A percentile compares a stretch with the other conserved stretches of the same genome.
These are phyloP conservation scores for Candida lessepsii DNA, from an alignment of 805 yeast genomes.

Conservation along the genomic window DNA sequence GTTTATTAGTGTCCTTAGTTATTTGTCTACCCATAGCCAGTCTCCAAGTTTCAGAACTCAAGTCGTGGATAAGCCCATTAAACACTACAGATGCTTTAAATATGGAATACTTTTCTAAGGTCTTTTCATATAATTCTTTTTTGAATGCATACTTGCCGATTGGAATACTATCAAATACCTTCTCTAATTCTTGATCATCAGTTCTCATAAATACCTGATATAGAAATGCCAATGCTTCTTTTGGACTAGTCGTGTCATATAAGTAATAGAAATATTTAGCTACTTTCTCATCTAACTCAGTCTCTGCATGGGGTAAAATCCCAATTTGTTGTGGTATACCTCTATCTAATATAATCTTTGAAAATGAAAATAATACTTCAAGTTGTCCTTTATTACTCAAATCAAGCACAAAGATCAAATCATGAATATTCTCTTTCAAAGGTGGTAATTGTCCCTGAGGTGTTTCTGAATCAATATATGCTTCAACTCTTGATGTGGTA, in stretches of 20 bases:
- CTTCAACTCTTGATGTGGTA: conserved; percentile 40
- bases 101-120: conserved; percentile 35
- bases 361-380: conserved; percentile 46
- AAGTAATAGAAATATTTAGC: conserved; percentile 36
- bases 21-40: conserved; percentile 51
- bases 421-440: conserved; percentile 71
- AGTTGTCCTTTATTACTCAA: conserved; percentile 54
- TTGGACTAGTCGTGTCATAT: conserved; percentile 25
- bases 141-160: conserved; percentile 19
- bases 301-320: conserved; percentile 58
- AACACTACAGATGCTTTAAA: conserved; percentile 54
- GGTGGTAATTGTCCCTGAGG: conserved; percentile 64
- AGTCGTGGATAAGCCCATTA: conserved; percentile 67
- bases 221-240: conserved; percentile 40
- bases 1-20: conserved; percentile 47
- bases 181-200: conserved; percentile 23
- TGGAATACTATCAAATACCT: conserved; percentile 13
- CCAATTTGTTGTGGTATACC: conserved; percentile 82
- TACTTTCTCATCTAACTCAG: conserved; percentile 25
- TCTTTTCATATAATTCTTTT: conserved; percentile 18
- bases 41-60: conserved; percentile 55
- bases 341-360: conserved; percentile 49
- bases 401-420: conserved; percentile 66
- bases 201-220: conserved; percentile 34
- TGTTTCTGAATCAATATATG: conserved; percentile 34